Evolutionary conservation across 2,329 filamentous ascomycete species (phyloP).

Genomic region (Fusarium nodosum): DNA sequence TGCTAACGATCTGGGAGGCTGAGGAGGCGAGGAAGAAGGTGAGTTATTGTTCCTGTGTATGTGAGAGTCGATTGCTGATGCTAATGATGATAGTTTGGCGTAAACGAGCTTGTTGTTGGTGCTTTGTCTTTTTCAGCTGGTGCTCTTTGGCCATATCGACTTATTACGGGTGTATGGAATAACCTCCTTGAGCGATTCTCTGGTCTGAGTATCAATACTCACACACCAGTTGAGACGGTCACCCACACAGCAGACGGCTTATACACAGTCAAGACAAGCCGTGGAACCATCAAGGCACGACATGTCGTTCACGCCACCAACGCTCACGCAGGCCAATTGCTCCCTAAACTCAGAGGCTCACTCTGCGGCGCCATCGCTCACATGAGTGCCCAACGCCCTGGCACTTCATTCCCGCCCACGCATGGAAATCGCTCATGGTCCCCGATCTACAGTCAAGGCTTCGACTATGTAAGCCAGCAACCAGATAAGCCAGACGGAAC

Average conservation of each 20-base stretch:
- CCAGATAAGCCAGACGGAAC: slow-evolving; percentile 50
- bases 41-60: neutral
- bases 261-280: slow-evolving; percentile 61
- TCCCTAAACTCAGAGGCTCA: slow-evolving; percentile 63
- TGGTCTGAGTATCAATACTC: slow-evolving; percentile 56
- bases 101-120: slow-evolving; percentile 55
- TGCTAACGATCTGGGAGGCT: slow-evolving; percentile 53
- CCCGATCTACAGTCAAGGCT: slow-evolving; percentile 61
- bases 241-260: slow-evolving; percentile 25
- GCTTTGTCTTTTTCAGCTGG: slow-evolving; percentile 62
- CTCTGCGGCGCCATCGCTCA: slow-evolving; percentile 62
- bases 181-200: slow-evolving; percentile 55
- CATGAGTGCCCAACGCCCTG: slow-evolving; percentile 65
- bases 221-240: slow-evolving; percentile 56
- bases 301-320: slow-evolving; percentile 72
- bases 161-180: slow-evolving; percentile 62
- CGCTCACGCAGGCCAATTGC: slow-evolving; percentile 63
- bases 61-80: neutral
- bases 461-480: slow-evolving; percentile 67
- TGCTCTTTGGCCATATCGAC: slow-evolving; percentile 65
- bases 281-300: slow-evolving; percentile 60
- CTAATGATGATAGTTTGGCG: slow-evolving; percentile 53
- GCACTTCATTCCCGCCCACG: slow-evolving; percentile 50
- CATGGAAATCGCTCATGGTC: slow-evolving; percentile 63
- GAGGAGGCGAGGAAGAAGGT: slow-evolving; percentile 53